Evolutionary conservation across 768 basidiomycete genomes (phyloP), one percentile per base, ranked within the genome.

Genomic region (Lentinula lateritia): DNA sequence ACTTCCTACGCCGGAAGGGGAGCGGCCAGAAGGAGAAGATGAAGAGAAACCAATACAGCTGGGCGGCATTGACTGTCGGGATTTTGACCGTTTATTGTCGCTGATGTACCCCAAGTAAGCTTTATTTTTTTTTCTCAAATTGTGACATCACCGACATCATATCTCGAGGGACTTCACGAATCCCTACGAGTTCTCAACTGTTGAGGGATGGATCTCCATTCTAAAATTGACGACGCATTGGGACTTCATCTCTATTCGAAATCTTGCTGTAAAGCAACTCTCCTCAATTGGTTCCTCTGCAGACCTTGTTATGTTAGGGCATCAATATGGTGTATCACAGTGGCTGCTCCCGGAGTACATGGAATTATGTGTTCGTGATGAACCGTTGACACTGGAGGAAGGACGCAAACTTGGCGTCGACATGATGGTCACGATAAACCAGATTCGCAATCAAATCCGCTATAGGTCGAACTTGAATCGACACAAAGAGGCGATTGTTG

Each of bases 1-100:
- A 68, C 0, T 70, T 72, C 35, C 80, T 77, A 65, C 67, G 63
- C 12, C 64, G 68, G 4, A 71, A 68, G 61, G 8, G 71, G 64
- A 62, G 23, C 28, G 16, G 3, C 43, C 58, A n/a, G 58, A 65
- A 58, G 73, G 74, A 10, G 66, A 65, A 46, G 62, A 62, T 0
- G 75, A 77, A 50, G 12, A 32, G 3, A 71, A 76, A 35, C 76
- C 79, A 5, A 78, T 81, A 58, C 69, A 73, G 2, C 71, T 87
- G 10, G 78, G 76, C 20, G 79, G 82, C 18, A 72, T 80, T 28
- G 71, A 74, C 20, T 73, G 76, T 13, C 68, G 72, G 18, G 83
- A 84, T 63, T 85, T 86, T 61, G 74, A 76, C 36, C 76, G 80
- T 2, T 77, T 86, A 55, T 75, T 86, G 2, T 80, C 80, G 73